Evolutionary conservation across 345 rosid genomes (phyloP), one percentile per base, ranked within the genome.

Genomic region (Geranium brycei): DNA sequence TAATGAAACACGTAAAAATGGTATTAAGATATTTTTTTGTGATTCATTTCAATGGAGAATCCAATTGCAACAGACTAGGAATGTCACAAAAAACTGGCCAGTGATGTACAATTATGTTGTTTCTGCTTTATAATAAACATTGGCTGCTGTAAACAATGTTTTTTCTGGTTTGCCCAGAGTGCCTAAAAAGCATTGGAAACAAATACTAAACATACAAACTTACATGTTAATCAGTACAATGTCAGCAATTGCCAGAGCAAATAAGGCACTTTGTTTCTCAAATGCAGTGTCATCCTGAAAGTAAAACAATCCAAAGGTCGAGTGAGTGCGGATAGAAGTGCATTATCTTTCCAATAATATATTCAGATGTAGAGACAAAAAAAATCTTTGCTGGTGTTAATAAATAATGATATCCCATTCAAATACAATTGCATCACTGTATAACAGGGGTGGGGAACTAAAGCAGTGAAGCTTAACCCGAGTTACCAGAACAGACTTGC

Each of bases 181-280:
- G 47, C 57, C 38, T 40, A 17, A 51, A 66, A 51, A 61, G 14
- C 19, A 17, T 13, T 16, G 2, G 3, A 31, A 17, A 17, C 23
- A 17, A 2, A 51, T 23, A 8, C 10, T 5, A 18, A 23, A 23
- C 35, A 61, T 28, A 66, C 7, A 8, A 57, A 66, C 90, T 83
- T 85, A 93, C 99, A 90, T 89, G 84, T 93, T 93, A 72, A 93
- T 90, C 70, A 93, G 82, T 66, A 93, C 91, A 56, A 90, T 86
- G 76, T 93, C 97, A 69, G 99, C 90, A 68, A 85, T 88, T 31
- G 96, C 97, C 63, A 93, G 84, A 62, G 97, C 96, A 72, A 93
- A 90, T 51, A 92, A 95, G 59, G 98, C 96, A 78, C 93, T 89
- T 72, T 86, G 95, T 78, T 89, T 93, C 82, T 90, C 97, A 71